These are phyloP conservation scores for Xylariaceae sp. DNA, from an alignment of 2,329 filamentous ascomycete species.

Conservation along the genomic window DNA sequence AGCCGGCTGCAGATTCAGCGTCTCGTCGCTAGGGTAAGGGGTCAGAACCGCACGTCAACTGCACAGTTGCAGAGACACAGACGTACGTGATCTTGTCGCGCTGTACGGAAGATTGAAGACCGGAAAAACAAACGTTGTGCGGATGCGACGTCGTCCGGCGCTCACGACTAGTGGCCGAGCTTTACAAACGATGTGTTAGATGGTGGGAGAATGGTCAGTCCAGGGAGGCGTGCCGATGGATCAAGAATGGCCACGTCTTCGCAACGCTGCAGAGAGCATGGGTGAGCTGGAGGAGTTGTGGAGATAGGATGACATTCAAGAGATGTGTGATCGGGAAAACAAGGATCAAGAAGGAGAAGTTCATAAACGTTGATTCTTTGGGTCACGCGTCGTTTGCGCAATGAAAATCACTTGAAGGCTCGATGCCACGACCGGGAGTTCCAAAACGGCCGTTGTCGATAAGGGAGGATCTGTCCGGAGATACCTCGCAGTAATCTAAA, in stretches of 20 bases:
- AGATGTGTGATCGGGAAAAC: background rate
- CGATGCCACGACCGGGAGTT: too few relatives aligned
- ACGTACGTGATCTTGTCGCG: slow-evolving; percentile 45
- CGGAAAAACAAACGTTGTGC: slow-evolving; percentile 20
- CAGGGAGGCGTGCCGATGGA: slow-evolving; percentile 22
- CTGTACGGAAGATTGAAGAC: slow-evolving; percentile 37
- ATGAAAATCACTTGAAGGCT: too few relatives aligned
- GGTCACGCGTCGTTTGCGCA: background rate
- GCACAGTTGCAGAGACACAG: slow-evolving; percentile 31
- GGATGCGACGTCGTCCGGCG: slow-evolving; percentile 41
- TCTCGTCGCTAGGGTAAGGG: slow-evolving; percentile 37
- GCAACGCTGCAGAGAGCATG: slow-evolving; percentile 25
- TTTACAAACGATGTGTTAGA: slow-evolving; percentile 55
- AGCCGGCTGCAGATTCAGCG: slow-evolving; percentile 45
- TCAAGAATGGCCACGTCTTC: slow-evolving; percentile 40
- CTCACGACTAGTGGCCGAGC: slow-evolving; percentile 48
- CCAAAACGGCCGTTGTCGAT: too few relatives aligned
- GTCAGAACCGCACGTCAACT: slow-evolving; percentile 30
- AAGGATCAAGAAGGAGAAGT: background rate
- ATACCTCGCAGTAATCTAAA: too few relatives aligned
- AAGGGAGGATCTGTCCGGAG: too few relatives aligned
- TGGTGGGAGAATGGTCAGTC: slow-evolving; percentile 22
- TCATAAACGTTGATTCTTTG: background rate
- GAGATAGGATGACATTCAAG: slow-evolving; percentile 21
- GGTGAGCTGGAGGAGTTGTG: slow-evolving; percentile 22